Percentiles rank a stretch among this genome's conserved stretches.
phyloP scores from a whole-genome alignment of 805 yeast genomes.

The Zygotorulaspora danielsina region DNA sequence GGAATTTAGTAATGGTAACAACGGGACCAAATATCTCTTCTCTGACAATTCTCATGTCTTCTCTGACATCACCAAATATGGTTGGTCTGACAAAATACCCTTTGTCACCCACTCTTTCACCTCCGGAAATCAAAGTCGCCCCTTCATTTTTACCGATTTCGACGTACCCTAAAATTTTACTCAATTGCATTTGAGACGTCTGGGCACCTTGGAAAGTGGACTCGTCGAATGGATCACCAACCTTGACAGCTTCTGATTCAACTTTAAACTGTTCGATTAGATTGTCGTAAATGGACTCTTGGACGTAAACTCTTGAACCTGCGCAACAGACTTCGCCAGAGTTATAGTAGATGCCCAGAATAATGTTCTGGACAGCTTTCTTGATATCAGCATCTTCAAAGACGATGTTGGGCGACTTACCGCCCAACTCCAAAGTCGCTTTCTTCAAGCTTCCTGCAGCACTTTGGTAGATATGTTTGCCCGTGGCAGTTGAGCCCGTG shows the following conservation, averaged over 20 bases:
- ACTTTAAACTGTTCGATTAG: slow-evolving; percentile 56
- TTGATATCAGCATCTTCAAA: slow-evolving; percentile 81
- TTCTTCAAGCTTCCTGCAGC: slow-evolving; percentile 84
- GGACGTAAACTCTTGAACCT: slow-evolving; percentile 86
- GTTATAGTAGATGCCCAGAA: slow-evolving; percentile 83
- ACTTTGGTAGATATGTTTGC: slow-evolving; percentile 72
- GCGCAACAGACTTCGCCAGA: slow-evolving; percentile 97
- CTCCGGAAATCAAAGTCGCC: slow-evolving; percentile 70
- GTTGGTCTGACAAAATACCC: slow-evolving; percentile 74
- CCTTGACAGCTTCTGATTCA: slow-evolving; percentile 52
- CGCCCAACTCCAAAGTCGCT: slow-evolving; percentile 92
- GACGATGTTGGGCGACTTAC: slow-evolving; percentile 89
- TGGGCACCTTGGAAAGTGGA: slow-evolving; percentile 88
- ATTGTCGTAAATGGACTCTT: slow-evolving; percentile 77
- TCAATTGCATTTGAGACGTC: slow-evolving; percentile 73
- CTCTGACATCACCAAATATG: slow-evolving; percentile 64
- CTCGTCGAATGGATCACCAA: slow-evolving; percentile 82
- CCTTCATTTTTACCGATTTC: slow-evolving; percentile 79
- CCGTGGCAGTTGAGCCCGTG: slow-evolving; percentile 92
- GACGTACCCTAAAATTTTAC: slow-evolving; percentile 72
- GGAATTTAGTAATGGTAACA: slow-evolving; percentile 76
- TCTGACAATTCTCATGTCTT: slow-evolving; percentile 61
- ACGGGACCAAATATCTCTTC: slow-evolving; percentile 93
- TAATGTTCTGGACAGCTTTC: slow-evolving; percentile 68
- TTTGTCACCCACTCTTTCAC: slow-evolving; percentile 54